Base-by-base conservation (phyloP, 768 basidiomycete genomes). In the Clathrus columnatus region DNA sequence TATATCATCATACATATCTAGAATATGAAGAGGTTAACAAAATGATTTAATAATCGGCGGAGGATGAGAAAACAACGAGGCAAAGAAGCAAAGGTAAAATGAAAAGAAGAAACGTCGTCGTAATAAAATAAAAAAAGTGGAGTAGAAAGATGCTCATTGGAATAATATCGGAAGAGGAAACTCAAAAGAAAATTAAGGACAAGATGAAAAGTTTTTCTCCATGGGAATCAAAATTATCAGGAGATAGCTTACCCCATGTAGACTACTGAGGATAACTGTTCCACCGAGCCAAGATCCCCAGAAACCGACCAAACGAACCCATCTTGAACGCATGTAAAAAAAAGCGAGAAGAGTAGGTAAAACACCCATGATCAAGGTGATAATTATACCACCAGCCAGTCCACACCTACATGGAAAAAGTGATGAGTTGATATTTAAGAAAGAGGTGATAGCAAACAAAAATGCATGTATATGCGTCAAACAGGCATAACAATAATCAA, bases 241-340 rank as follows among this genome's bases (percentile, higher is more conserved):
- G 24, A 32, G 18, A 32, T 18, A 30, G 62, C 75, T 63, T 57
- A 89, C 80, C 4, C 87, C 87, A 58, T 87, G 77, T 30, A 87
- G 60, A 49, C 84, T 83, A 3, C 81, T 75, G 4, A 87, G 57
- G 16, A 86, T 61, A 16, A 86, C 67, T 1, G 79, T 78, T 18
- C 87, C 62, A 18, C 87, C 87, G 7, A 87, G 62, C 83, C 84
- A 89, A 49, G 87, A 63, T 0, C 84, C 85, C 0, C 85, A 85
- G 0, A 87, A 65, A 0, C 85, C 81, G 1, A 71, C 57, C 21
- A 87, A 62, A 17, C 85, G 77, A 16, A 76, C 68, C 79, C 84
- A 80, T 7, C 83, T 77, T 43, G 76, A 71, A 2, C 73, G 64
- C 0, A 72, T 74, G n/a, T 47, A 47, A 45, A 55, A 55, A 20